phyloP scores from a whole-genome alignment of 2,329 filamentous ascomycete species.

The Pyrenochaeta sp. region DNA sequence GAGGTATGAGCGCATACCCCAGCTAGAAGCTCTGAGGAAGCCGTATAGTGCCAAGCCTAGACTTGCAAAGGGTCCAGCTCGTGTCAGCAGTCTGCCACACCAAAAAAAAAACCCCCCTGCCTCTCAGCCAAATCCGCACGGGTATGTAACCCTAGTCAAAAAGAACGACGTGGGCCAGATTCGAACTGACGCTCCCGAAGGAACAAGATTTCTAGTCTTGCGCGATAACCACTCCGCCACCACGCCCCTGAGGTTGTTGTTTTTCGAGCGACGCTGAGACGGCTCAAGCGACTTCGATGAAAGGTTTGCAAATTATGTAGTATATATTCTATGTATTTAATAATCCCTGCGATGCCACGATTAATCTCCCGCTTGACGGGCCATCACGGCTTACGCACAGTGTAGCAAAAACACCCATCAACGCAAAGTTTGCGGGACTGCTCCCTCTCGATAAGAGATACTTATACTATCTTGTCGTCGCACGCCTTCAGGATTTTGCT shows the following conservation, averaged over 20 bases:
- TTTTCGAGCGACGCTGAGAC: not conserved
- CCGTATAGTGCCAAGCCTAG: not conserved
- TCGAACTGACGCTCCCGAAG: slow-evolving; percentile 54
- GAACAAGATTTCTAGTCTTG: slow-evolving; percentile 55
- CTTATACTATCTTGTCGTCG: not conserved
- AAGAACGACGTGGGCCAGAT: slow-evolving; percentile 49
- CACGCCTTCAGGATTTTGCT: not conserved
- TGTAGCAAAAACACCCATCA: too few relatives aligned
- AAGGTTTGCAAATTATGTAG: not conserved
- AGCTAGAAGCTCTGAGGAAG: not conserved
- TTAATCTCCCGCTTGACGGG: too few relatives aligned
- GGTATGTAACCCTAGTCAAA: slow-evolving; percentile 15
- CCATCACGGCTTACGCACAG: too few relatives aligned
- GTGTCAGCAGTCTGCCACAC: not conserved
- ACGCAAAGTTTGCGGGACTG: too few relatives aligned
- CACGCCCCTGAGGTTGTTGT: slow-evolving; percentile 35
- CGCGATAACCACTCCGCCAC: slow-evolving; percentile 55
- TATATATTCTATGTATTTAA: not conserved
- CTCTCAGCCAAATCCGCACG: not conserved
- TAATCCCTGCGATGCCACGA: too few relatives aligned
- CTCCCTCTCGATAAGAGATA: not conserved
- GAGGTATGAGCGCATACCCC: not conserved
- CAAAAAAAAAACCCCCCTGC: not conserved
- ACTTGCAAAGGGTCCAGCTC: not conserved
- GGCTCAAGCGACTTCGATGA: slow-evolving; percentile 3